Evolutionary conservation across 2,329 filamentous ascomycete genomes (phyloP).

Genomic region (Penicillium glabrum): DNA sequence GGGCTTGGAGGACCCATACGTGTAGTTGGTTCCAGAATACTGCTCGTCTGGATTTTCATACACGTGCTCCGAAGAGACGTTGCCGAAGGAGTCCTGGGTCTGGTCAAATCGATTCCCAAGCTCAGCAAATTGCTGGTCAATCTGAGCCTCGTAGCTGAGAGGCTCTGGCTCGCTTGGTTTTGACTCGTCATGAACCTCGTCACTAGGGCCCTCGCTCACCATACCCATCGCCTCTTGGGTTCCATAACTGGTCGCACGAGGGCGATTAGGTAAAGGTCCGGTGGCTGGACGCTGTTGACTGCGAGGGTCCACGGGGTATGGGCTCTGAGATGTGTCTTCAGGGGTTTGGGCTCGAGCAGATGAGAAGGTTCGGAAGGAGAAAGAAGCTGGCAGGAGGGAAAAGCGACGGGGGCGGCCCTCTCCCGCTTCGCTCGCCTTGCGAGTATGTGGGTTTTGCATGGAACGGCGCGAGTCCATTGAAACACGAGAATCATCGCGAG

Average conservation of each 20-base stretch:
- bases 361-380: slow-evolving; percentile 65
- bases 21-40: slow-evolving; percentile 30
- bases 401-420: slow-evolving; percentile 66
- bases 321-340: slow-evolving; percentile 40
- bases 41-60: slow-evolving; percentile 33
- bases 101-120: slow-evolving; percentile 36
- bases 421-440: slow-evolving; percentile 68
- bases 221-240: slow-evolving; percentile 32
- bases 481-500: slow-evolving; percentile 58
- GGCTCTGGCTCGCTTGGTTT: slow-evolving; percentile 22
- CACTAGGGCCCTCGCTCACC: slow-evolving; percentile 29
- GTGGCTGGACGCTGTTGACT: slow-evolving; percentile 37
- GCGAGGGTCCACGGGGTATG: slow-evolving; percentile 36
- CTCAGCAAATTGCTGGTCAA: slow-evolving; percentile 44
- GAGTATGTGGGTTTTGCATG: slow-evolving; percentile 67
- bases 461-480: slow-evolving; percentile 76
- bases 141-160: slow-evolving; percentile 40
- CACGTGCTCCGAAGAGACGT: slow-evolving; percentile 31
- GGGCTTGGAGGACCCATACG: slow-evolving; percentile 36
- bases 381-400: slow-evolving; percentile 65
- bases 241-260: slow-evolving; percentile 34
- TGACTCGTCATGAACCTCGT: slow-evolving; percentile 22
- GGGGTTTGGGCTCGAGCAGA: slow-evolving; percentile 53
- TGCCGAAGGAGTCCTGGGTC: slow-evolving; percentile 28
- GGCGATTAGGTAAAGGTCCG: slow-evolving; percentile 27